Percentiles rank a stretch among this genome's conserved stretches.
Conservation (phyloP, 1,284 basidiomycete genomes). For the Mycena citricolor region DNA sequence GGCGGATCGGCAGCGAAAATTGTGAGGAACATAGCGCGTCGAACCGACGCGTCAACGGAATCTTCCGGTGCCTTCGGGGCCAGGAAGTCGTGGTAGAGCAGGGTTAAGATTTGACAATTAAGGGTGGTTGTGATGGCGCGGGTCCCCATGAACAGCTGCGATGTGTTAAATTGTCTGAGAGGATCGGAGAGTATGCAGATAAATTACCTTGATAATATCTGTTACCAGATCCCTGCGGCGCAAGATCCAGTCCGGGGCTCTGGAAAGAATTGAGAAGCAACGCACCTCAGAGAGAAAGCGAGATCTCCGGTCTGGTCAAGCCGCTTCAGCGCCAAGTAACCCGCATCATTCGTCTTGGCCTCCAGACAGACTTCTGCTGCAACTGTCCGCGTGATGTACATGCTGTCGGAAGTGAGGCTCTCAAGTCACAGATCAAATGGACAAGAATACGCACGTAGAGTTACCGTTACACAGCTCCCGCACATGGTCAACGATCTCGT, state of each 20-base stretch:
- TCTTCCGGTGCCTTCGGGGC: conserved; percentile 32
- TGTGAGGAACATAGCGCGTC: conserved; percentile 65
- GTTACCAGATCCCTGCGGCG: conserved; percentile 50
- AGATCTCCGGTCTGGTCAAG: conserved; percentile 62
- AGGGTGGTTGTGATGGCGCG: conserved; percentile 56
- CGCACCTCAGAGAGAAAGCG: conserved; percentile 59
- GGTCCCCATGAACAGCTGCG: conserved; percentile 64
- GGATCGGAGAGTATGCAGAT: conserved; percentile 3
- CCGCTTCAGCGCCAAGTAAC: conserved; percentile 63
- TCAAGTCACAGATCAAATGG: conserved; percentile 6
- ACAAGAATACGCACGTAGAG: conserved; percentile 46
- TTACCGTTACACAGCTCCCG: conserved; percentile 67
- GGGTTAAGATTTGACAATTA: conserved; percentile 52
- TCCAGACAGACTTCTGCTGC: conserved; percentile 80
- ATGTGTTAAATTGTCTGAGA: conserved; percentile 2
- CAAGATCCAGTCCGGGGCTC: conserved; percentile 15
- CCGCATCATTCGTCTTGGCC: conserved; percentile 62
- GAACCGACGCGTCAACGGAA: conserved; percentile 53
- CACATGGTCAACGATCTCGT: conserved; percentile 67
- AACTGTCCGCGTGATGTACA: conserved; percentile 77
- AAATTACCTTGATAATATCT: conserved; percentile 54
- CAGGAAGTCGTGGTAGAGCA: conserved; percentile 65
- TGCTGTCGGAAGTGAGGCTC: conserved; percentile 40
- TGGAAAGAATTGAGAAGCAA: conserved; percentile 20
- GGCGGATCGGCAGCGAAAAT: conserved; percentile 51